These are phyloP conservation scores for Mayamaea pseudoterrestris DNA, from an alignment of 108 stramenopile species.

Conservation along the genomic window DNA sequence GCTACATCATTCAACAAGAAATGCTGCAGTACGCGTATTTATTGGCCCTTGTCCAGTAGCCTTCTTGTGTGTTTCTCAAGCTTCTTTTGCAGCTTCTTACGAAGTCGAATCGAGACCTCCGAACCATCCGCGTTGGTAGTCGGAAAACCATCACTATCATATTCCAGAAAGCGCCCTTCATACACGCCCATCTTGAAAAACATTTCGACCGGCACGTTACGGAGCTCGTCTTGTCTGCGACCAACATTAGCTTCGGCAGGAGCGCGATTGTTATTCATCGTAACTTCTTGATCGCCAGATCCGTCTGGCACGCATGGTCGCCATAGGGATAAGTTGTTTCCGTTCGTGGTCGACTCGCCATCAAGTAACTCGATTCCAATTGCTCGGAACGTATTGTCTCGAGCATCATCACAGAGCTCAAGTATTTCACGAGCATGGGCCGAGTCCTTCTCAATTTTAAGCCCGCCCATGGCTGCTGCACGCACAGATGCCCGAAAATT, in stretches of 20 bases:
- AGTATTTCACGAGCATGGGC: slow-evolving; percentile 18
- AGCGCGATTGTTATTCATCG: neutral
- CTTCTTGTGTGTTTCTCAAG: slow-evolving; percentile 1
- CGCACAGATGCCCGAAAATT: slow-evolving; percentile 48
- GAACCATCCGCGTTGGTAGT: slow-evolving; percentile 38
- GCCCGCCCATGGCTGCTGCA: slow-evolving; percentile 26
- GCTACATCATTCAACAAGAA: no score
- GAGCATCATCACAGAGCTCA: slow-evolving; percentile 49
- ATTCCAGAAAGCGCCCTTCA: slow-evolving; percentile 31
- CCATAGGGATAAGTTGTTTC: neutral
- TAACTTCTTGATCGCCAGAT: neutral
- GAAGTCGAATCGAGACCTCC: slow-evolving; percentile 31
- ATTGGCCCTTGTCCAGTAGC: no score
- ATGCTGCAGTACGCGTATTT: no score
- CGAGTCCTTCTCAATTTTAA: neutral
- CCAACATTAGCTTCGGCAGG: neutral
- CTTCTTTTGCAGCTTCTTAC: slow-evolving; percentile 35
- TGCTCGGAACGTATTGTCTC: slow-evolving; percentile 39
- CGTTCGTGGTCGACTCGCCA: slow-evolving; percentile 1
- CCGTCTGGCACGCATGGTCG: neutral
- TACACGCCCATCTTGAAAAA: slow-evolving; percentile 38
- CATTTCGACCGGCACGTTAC: slow-evolving; percentile 13
- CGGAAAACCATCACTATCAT: slow-evolving; percentile 37
- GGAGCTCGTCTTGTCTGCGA: neutral
- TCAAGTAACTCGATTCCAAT: slow-evolving; percentile 62